Conservation (phyloP, 208 protist genomes). For the Trypanosoma rangeli region DNA sequence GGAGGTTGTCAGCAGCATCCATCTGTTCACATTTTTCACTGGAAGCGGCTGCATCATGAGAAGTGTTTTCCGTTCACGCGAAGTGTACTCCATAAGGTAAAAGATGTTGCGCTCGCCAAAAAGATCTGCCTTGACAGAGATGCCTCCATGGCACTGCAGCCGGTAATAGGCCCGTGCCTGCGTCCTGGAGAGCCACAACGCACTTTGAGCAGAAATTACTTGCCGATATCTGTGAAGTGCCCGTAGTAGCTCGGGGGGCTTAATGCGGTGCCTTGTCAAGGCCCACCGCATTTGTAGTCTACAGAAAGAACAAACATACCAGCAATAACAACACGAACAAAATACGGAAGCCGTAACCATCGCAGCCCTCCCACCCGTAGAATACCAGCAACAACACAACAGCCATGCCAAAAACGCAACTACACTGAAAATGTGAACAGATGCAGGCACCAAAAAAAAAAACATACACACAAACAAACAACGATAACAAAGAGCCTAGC, state of each 20-base stretch:
- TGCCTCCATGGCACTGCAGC: slow-evolving; percentile 17
- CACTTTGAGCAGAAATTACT: slow-evolving; percentile 22
- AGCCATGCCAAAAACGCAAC: background rate
- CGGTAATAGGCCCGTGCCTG: slow-evolving; percentile 19
- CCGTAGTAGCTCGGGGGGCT: slow-evolving; percentile 3
- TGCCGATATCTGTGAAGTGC: slow-evolving; percentile 22
- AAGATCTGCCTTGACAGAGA: background rate
- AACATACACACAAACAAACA: background rate
- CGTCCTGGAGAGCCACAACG: slow-evolving; percentile 21
- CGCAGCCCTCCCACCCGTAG: background rate
- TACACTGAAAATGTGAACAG: background rate
- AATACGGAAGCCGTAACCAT: background rate
- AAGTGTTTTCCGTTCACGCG: background rate
- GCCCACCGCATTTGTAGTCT: slow-evolving; percentile 17
- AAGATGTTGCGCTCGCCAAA: slow-evolving; percentile 11
- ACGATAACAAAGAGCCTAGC: background rate
- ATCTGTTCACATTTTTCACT: background rate
- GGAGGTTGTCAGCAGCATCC: slow-evolving; percentile 7
- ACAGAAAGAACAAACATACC: background rate
- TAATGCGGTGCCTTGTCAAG: slow-evolving; percentile 12
- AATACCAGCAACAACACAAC: background rate
- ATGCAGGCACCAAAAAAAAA: background rate
- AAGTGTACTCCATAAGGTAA: slow-evolving; percentile 18
- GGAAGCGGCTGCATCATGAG: slow-evolving; percentile 9
- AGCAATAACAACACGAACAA: background rate